These are phyloP conservation scores for Lycium barbarum DNA, from an alignment of 257 asterid genomes.

Conservation along the genomic window DNA sequence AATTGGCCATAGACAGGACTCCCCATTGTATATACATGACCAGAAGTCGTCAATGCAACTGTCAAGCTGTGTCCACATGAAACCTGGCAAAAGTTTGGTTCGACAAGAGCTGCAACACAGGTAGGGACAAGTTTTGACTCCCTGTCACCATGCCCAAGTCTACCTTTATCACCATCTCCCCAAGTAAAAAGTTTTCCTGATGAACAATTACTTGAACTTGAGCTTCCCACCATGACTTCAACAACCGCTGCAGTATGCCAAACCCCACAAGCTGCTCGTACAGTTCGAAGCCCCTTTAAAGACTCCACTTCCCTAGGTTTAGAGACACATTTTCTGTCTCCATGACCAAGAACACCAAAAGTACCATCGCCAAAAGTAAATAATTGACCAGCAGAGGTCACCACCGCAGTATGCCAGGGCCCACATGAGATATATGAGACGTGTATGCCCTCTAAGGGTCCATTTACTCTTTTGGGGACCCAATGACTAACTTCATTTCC, in stretches of 20 bases:
- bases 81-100: constrained; percentile 85
- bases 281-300: constrained; percentile 88
- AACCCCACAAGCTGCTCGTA: constrained; percentile 89
- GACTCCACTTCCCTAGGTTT: constrained; percentile 91
- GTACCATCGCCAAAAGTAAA: constrained; percentile 95
- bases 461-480: constrained; percentile 89
- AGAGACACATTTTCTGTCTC: constrained; percentile 71
- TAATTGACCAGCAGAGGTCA: constrained; percentile 91
- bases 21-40: constrained; percentile 90
- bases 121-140: constrained; percentile 89
- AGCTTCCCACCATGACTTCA: constrained; percentile 89
- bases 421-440: constrained; percentile 89
- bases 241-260: constrained; percentile 99
- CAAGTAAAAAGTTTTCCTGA: constrained; percentile 93
- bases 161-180: constrained; percentile 96
- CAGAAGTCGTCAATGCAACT: constrained; percentile 88
- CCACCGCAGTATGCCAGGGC: constrained; percentile 96
- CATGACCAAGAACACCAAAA: constrained; percentile 96
- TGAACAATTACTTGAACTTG: constrained; percentile 84
- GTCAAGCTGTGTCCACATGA: constrained; percentile 96
- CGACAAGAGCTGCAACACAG: constrained; percentile 92
- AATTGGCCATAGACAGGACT: constrained; percentile 93
- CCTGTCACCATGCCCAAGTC: constrained; percentile 90
- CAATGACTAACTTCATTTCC: constrained; percentile 93
- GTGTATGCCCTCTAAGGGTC: constrained; percentile 85